Conservation (phyloP, 1,284 basidiomycete species). For the Volvariella surrecta region DNA sequence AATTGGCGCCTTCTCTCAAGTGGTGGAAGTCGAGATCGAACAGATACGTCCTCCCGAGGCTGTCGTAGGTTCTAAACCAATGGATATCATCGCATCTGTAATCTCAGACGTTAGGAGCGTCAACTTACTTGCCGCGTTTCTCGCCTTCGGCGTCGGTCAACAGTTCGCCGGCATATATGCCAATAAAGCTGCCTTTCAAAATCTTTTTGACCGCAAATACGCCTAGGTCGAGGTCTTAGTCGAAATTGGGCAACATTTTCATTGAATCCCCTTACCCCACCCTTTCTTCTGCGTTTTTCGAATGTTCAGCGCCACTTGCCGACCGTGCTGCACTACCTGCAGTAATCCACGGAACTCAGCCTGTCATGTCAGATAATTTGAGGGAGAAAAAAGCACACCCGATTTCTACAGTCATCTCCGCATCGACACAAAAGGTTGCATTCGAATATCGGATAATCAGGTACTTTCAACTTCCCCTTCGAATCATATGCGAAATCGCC, state of each 20-base stretch:
- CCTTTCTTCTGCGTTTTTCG: constrained; percentile 68
- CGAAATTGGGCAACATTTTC: neutral
- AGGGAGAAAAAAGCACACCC: too few relatives aligned
- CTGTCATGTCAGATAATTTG: constrained; percentile 3
- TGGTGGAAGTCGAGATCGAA: constrained; percentile 78
- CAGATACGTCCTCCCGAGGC: constrained; percentile 75
- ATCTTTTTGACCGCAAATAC: constrained; percentile 63
- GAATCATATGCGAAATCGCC: constrained; percentile 62
- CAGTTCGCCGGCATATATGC: constrained; percentile 81
- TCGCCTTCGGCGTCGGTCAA: constrained; percentile 63
- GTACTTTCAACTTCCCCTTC: constrained; percentile 40
- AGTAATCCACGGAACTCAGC: neutral
- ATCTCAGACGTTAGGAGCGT: neutral
- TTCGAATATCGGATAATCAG: constrained; percentile 71
- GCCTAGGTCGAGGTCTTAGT: constrained; percentile 30
- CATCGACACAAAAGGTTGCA: constrained; percentile 82
- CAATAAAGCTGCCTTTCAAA: constrained; percentile 63
- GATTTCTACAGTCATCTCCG: constrained; percentile 71
- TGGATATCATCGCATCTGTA: constrained; percentile 8
- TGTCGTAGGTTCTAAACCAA: constrained; percentile 58
- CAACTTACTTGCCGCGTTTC: constrained; percentile 54
- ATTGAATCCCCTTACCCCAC: constrained; percentile 52
- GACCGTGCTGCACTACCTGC: constrained; percentile 78
- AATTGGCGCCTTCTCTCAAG: constrained; percentile 32
- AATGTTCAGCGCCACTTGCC: constrained; percentile 54